Percentiles rank a stretch among this genome's conserved stretches.
These are phyloP conservation scores for Calocybe gangraenosa DNA, from an alignment of 768 basidiomycete species.

Conservation along the genomic window DNA sequence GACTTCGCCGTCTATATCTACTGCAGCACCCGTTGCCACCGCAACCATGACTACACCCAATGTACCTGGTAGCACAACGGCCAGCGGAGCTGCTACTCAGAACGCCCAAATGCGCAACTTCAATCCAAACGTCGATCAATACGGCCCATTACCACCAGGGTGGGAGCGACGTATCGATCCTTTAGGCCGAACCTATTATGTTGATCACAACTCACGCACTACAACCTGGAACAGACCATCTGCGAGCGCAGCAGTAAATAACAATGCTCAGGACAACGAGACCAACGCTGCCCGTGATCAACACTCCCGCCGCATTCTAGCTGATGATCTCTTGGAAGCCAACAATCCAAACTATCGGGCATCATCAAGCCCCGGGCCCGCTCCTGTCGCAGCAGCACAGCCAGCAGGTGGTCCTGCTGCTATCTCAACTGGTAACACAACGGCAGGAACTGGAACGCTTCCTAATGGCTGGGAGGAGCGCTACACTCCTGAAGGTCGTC, in stretches of 20 bases:
- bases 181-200: conserved; percentile 93
- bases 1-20: conserved; percentile 13
- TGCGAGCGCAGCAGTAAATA: conserved; percentile 69
- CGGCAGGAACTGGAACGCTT: conserved; percentile 77
- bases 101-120: conserved; percentile 72
- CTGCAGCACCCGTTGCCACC: conserved; percentile 20
- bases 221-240: conserved; percentile 98
- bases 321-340: conserved; percentile 83
- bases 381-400: conserved; percentile 14
- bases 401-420: conserved; percentile 29
- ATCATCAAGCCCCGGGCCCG: conserved; percentile 18
- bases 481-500: conserved; percentile 96
- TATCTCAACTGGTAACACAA: conserved; percentile 43
- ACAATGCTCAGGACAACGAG: conserved; percentile 64
- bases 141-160: conserved; percentile 82
- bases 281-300: conserved; percentile 85
- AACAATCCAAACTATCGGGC: conserved; percentile 41
- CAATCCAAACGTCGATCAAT: conserved; percentile 93
- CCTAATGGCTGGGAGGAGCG: conserved; percentile 99
- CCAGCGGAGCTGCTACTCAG: conserved; percentile 41
- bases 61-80: conserved; percentile 11
- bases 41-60: conserved; percentile 20
- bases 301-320: conserved; percentile 78
- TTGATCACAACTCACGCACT: conserved; percentile 95
- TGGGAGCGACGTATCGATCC: conserved; percentile 99